Conservation (phyloP, 1,139 yeast species). For the Magnusiomyces ingens region DNA sequence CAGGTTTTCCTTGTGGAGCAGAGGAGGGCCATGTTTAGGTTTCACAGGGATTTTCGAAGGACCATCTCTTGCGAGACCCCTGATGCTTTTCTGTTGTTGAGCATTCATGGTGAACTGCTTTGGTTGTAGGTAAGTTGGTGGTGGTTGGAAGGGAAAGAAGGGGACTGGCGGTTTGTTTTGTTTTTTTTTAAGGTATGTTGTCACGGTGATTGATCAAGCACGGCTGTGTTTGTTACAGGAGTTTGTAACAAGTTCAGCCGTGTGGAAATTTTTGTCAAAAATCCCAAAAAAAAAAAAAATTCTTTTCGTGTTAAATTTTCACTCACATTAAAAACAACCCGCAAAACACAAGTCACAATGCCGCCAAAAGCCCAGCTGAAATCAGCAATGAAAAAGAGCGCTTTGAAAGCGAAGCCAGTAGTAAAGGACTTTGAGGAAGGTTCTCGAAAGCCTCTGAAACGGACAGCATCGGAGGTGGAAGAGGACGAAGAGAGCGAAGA, state of each 20-base stretch:
- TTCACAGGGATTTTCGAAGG: too few species aligned
- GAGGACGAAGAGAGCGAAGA: background rate
- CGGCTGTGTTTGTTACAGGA: background rate
- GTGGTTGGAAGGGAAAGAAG: too few species aligned
- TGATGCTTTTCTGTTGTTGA: too few species aligned
- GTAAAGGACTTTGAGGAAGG: slow-evolving; percentile 4
- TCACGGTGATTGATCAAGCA: background rate
- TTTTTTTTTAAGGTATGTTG: background rate
- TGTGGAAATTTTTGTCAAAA: background rate
- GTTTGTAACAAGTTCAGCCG: background rate
- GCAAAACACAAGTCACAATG: too few species aligned
- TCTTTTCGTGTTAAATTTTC: background rate
- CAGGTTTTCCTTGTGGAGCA: too few species aligned
- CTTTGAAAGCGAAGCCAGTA: background rate
- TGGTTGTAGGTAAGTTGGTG: background rate
- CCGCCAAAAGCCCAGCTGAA: background rate
- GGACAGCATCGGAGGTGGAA: background rate
- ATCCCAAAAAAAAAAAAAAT: background rate
- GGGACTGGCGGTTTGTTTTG: background rate
- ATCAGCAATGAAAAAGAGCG: background rate
- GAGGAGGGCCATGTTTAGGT: too few species aligned
- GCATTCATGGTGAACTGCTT: background rate
- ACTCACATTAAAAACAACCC: background rate
- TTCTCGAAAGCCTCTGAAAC: slow-evolving; percentile 1
- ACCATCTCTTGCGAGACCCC: too few species aligned